Percentiles rank a stretch among this genome's conserved stretches.
These are phyloP conservation scores for Solanum sejunctum DNA, from an alignment of 257 asterid genomes.

Conservation along the genomic window DNA sequence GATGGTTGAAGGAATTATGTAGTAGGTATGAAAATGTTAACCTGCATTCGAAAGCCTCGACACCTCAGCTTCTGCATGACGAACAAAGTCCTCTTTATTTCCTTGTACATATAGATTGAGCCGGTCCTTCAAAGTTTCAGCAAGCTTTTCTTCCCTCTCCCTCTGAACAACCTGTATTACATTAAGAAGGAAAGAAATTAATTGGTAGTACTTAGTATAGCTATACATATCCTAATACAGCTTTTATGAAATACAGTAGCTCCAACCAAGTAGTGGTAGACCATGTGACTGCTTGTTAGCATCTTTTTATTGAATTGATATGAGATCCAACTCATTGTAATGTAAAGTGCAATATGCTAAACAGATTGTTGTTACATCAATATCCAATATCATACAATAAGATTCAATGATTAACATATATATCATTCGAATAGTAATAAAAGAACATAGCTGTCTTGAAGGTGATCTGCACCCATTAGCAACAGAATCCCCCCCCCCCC, in stretches of 20 bases:
- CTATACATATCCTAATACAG: neutral
- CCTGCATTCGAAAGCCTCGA: slow-evolving; percentile 88
- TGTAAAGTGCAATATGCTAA: neutral
- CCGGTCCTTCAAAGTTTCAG: slow-evolving; percentile 58
- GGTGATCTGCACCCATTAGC: neutral
- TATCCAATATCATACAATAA: neutral
- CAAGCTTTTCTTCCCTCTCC: slow-evolving; percentile 98
- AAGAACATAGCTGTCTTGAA: neutral
- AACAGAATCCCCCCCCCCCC: neutral
- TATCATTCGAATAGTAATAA: neutral
- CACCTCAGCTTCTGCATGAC: slow-evolving; percentile 77
- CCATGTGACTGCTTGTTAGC: neutral
- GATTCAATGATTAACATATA: neutral
- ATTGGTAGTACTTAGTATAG: neutral
- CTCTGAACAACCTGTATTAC: slow-evolving; percentile 55
- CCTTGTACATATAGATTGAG: slow-evolving; percentile 85
- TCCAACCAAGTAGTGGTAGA: neutral
- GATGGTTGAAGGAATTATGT: neutral
- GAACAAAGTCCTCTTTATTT: slow-evolving; percentile 67
- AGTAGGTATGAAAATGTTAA: slow-evolving; percentile 8
- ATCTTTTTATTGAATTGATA: neutral
- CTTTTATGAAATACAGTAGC: neutral
- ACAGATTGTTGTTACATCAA: neutral
- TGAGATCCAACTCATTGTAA: neutral
- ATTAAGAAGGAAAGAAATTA: slow-evolving; percentile 3